Base-by-base conservation (phyloP, 2,329 filamentous ascomycete genomes). In the Thelonectria rubi region DNA sequence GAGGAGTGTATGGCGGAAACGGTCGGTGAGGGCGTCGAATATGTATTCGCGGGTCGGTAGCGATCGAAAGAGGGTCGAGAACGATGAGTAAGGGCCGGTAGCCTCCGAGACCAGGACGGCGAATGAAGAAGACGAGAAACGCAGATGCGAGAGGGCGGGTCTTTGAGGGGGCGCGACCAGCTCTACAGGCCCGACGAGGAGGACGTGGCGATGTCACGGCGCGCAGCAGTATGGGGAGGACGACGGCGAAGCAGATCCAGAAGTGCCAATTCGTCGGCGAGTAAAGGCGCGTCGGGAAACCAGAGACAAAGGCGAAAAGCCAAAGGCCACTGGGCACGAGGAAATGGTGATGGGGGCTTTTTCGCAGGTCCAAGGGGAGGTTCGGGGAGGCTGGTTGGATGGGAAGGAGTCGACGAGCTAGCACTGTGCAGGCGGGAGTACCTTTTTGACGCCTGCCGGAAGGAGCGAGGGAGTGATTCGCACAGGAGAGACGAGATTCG, bases 381-480 rank as follows among this genome's bases (percentile, higher is more conserved):
- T 69, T 58, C 65, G 66, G 64, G 65, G 68, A 69, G 69, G 69
- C 51, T 71, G 67, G 68, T 63, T 58, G 50, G 60, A 46, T 51
- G 37, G 46, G 59, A 58, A 55, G 58, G 34, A 24, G 20, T 37
- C 43, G 54, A 32, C 43, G 5, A 62, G 51, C 43, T 64, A 26
- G 48, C 69, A 72, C 69, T 72, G 69, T 72, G 66, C 37, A 47
- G 53, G 15, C 5, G 30, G 48, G 26, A 52, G 60, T 60, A 48
- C 56, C 49, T 55, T 55, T 49, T 34, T 47, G 46, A 46, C 54
- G 37, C 47, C 46, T 34, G 45, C 46, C 53, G 45, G 45, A 56
- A 56, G 30, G 32, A 57, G 54, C 46, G 21, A 55, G 32, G 40
- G 26, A 47, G 42, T 57, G 34, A 47, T 47, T 49, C 46, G 37